Conservation (phyloP, 1,284 basidiomycete species). For the Schizopora paradoxa region DNA sequence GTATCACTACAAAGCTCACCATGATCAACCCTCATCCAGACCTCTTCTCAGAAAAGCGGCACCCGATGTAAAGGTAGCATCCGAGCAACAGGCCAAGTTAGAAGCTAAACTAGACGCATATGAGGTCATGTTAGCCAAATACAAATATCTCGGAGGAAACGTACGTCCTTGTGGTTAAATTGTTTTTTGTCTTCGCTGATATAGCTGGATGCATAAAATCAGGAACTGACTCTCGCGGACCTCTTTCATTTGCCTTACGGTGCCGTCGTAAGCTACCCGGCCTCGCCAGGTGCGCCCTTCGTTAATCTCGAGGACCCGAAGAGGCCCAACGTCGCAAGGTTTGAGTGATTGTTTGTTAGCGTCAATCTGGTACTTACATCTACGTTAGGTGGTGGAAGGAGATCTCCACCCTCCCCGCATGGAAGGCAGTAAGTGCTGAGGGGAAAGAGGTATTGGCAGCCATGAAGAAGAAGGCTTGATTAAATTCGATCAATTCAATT, state of each 20-base stretch:
- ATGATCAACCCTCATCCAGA: too few species aligned
- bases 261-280: conserved; percentile 9
- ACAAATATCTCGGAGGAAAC: conserved; percentile 43
- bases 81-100: conserved; percentile 25
- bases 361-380: background rate
- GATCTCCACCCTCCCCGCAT: conserved; percentile 13
- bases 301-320: conserved; percentile 6
- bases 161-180: conserved; percentile 22
- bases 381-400: conserved; percentile 18
- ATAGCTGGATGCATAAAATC: too few species aligned
- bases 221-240: conserved; percentile 46
- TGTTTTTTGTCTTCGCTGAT: background rate
- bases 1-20: too few species aligned
- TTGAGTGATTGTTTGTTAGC: background rate
- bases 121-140: conserved; percentile 40
- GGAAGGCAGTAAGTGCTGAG: conserved; percentile 15
- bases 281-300: conserved; percentile 1
- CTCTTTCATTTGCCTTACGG: conserved; percentile 49
- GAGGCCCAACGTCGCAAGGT: conserved; percentile 16
- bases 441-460: too few species aligned
- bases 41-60: too few species aligned
- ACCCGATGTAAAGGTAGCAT: conserved; percentile 28
- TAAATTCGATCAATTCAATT: too few species aligned
- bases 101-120: conserved; percentile 37
- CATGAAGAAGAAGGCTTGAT: too few species aligned